A percentile compares a stretch with the other conserved stretches of the same genome.
These are phyloP conservation scores for Ganoderma resinaceum DNA, from an alignment of 1,284 basidiomycete genomes.

Conservation along the genomic window DNA sequence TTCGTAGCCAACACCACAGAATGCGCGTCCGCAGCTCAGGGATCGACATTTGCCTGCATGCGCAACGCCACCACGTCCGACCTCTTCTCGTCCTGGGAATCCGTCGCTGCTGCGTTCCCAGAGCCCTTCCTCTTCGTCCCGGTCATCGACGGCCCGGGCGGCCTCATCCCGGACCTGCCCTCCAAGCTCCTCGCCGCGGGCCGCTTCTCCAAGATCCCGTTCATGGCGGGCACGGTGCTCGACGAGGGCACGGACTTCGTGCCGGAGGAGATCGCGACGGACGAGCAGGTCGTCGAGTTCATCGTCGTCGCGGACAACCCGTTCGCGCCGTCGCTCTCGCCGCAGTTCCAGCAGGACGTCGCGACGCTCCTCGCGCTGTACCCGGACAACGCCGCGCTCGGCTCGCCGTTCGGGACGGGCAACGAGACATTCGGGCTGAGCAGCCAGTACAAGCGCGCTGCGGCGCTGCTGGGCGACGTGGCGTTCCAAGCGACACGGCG, in stretches of 20 bases:
- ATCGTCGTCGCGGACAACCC: conserved; percentile 27
- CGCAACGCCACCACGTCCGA: conserved; percentile 3
- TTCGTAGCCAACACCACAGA: conserved; percentile 21
- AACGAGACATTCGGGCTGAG: conserved; percentile 56
- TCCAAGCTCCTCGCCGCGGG: conserved; percentile 25
- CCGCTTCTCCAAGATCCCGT: conserved; percentile 28
- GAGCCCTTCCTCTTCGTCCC: conserved; percentile 25
- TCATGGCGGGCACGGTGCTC: conserved; percentile 28
- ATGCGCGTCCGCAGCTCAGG: conserved; percentile 12
- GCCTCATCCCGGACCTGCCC: conserved; percentile 28
- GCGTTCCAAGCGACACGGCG: conserved; percentile 50
- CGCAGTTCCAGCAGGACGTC: conserved; percentile 30
- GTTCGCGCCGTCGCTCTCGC: conserved; percentile 41
- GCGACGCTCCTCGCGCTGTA: conserved; percentile 51
- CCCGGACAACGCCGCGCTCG: conserved; percentile 54
- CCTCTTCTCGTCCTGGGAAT: conserved; percentile 13
- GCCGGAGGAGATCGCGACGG: conserved; percentile 39
- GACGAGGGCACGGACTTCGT: conserved; percentile 48
- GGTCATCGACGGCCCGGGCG: conserved; percentile 26
- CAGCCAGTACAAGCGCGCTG: conserved; percentile 49
- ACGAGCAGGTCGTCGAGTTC: conserved; percentile 36
- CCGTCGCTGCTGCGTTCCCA: conserved; percentile 2
- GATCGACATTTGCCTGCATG: conserved; percentile 13
- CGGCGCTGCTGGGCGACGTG: conserved; percentile 53
- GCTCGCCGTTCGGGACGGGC: conserved; percentile 58